phyloP scores from a whole-genome alignment of 768 basidiomycete genomes.

The Leccinum broughii region DNA sequence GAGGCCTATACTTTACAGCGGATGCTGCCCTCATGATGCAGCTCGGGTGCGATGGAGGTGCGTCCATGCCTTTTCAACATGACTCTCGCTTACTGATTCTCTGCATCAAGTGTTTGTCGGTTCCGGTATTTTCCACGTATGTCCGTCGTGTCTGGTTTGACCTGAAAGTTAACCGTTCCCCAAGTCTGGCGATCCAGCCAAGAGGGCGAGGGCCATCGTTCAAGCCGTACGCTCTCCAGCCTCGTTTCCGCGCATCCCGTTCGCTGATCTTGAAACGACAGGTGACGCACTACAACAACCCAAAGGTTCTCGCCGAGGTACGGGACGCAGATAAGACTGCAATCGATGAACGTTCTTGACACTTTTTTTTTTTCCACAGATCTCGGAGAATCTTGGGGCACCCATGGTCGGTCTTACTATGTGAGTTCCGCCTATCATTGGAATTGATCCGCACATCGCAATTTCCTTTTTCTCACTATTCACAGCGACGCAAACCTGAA shows the following conservation, averaged over 20 bases:
- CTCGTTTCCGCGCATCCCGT: slow-evolving; percentile 1
- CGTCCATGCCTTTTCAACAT: slow-evolving; percentile 24
- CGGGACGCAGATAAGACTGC: slow-evolving; percentile 5
- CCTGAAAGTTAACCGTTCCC: slow-evolving; percentile 4
- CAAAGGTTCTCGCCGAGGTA: slow-evolving; percentile 88
- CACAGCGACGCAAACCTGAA: slow-evolving; percentile 62
- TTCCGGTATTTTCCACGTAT: slow-evolving; percentile 92
- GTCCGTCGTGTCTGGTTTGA: slow-evolving; percentile 27
- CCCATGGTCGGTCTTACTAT: slow-evolving; percentile 96
- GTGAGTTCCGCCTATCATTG: slow-evolving; percentile 43
- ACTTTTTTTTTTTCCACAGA: slow-evolving; percentile 34
- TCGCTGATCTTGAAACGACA: slow-evolving; percentile 28
- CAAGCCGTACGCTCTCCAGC: slow-evolving; percentile 69
- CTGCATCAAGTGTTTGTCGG: slow-evolving; percentile 83
- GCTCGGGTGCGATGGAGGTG: slow-evolving; percentile 94
- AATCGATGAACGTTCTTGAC: slow-evolving; percentile 1
- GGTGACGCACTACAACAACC: slow-evolving; percentile 95
- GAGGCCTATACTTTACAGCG: slow-evolving; percentile 41
- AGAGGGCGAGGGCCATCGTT: slow-evolving; percentile 93
- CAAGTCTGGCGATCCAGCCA: slow-evolving; percentile 90
- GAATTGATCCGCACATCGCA: not conserved
- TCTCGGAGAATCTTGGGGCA: slow-evolving; percentile 80
- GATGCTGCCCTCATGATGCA: slow-evolving; percentile 99
- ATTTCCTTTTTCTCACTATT: slow-evolving; percentile 1
- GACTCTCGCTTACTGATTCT: slow-evolving; percentile 1